Percentiles rank a stretch among this genome's conserved stretches.
phyloP scores from a whole-genome alignment of 495 filamentous ascomycete species.

The Astrocystis sublimbata region DNA sequence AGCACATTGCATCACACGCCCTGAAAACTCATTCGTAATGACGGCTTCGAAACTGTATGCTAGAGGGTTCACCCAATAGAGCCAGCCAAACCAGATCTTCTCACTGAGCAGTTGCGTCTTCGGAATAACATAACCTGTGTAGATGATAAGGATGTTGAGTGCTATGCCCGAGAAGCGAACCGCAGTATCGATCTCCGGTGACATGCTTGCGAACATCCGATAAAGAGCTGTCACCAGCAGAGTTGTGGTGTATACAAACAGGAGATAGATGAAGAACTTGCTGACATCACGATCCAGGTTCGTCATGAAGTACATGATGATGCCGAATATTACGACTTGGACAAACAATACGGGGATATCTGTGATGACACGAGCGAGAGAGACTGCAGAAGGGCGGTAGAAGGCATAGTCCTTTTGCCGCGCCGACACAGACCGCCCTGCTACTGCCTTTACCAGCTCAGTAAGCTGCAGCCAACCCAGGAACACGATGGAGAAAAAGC shows the following conservation, averaged over 20 bases:
- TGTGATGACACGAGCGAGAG: conserved; percentile 64
- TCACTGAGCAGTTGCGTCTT: conserved; percentile 38
- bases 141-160: conserved; percentile 63
- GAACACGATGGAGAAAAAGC: conserved; percentile 72
- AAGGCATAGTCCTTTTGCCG: conserved; percentile 65
- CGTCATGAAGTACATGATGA: conserved; percentile 70
- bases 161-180: conserved; percentile 70
- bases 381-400: conserved; percentile 72
- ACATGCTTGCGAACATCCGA: conserved; percentile 75
- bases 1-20: conserved; percentile 55
- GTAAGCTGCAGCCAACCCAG: conserved; percentile 76
- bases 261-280: conserved; percentile 73
- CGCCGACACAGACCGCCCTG: conserved; percentile 27
- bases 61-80: conserved; percentile 57
- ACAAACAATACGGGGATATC: conserved; percentile 68
- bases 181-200: conserved; percentile 70
- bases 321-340: conserved; percentile 63
- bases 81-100: conserved; percentile 61
- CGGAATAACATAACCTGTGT: conserved; percentile 53
- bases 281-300: conserved; percentile 63
- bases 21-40: conserved; percentile 54
- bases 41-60: conserved; percentile 62
- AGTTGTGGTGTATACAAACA: conserved; percentile 70
- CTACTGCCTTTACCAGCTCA: conserved; percentile 66
- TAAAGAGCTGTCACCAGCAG: conserved; percentile 69